Evolutionary conservation across 1,284 basidiomycete genomes (phyloP), one percentile per base, ranked within the genome.

Genomic region (Ustilago bromivora): DNA sequence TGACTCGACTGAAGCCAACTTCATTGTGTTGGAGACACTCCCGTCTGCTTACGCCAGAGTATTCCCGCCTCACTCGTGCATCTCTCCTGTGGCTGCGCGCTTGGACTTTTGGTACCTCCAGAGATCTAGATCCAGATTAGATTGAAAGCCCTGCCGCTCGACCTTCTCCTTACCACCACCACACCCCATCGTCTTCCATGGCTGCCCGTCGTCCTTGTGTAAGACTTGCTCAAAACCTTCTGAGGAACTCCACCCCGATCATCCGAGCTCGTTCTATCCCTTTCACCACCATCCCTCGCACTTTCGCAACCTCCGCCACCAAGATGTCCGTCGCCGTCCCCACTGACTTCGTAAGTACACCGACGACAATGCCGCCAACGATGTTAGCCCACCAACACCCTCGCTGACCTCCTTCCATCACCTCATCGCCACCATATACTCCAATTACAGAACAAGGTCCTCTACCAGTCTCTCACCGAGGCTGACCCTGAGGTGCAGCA

Each of bases 401-500:
- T 52, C 23, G 66, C 68, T 70, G 59, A 65, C 55, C 34, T 35
- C 28, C 23, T 8, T 13, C 35, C 12, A 38, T n/a, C 15, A 46
- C 23, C 35, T 54, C n/a, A 17, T 17, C 19, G 13, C 15, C 17
- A 31, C 23, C 32, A 38, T 23, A 17, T 17, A 28, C 35, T 13
- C 47, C n/a, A 5, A 47, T 49, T 9, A 23, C 69, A 97, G 94
- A 98, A 98, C 92, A 93, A 93, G 88, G 89, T 90, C 71, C 90
- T 99, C 81, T 98, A 98, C 89, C 88, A 91, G 73, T 90, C 95
- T 81, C 90, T 98, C 70, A 89, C 92, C 35, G 92, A 98, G 90
- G 91, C 92, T 84, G 96, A 98, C 89, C 96, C 96, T 71, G 94
- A 94, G 88, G 92, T 99, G 83, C 91, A 95, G 88, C 93, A 95